These are phyloP conservation scores for Talaromyces pinophilus DNA, from an alignment of 2,329 filamentous ascomycete species.

Conservation along the genomic window DNA sequence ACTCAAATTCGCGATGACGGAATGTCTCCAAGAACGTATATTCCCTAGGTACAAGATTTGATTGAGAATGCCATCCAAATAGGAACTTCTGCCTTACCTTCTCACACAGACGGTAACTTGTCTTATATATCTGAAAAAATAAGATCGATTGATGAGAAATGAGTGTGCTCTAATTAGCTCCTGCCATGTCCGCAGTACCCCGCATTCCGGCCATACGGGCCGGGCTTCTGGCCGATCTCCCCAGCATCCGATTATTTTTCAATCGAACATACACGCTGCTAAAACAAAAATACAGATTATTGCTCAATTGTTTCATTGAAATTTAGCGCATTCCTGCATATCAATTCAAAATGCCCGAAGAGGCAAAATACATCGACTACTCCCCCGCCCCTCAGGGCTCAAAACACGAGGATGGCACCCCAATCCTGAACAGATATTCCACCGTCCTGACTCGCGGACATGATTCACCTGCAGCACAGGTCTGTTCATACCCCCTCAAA, in stretches of 20 bases:
- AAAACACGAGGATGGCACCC: slow-evolving; percentile 57
- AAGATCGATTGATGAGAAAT: slow-evolving; percentile 5
- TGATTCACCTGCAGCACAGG: slow-evolving; percentile 90
- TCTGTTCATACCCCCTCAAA: slow-evolving; percentile 19
- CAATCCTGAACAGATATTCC: slow-evolving; percentile 82
- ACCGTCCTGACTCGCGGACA: slow-evolving; percentile 77
- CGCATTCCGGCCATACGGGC: slow-evolving; percentile 1
- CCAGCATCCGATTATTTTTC: background rate
- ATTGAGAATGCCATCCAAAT: too few species aligned
- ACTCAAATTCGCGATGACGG: background rate
- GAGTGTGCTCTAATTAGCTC: background rate
- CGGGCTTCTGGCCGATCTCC: slow-evolving; percentile 18
- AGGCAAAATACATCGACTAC: slow-evolving; percentile 59
- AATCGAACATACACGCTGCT: background rate
- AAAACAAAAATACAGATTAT: background rate
- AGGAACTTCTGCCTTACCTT: background rate
- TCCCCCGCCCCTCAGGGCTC: slow-evolving; percentile 55
- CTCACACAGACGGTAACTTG: background rate
- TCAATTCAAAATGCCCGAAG: slow-evolving; percentile 37
- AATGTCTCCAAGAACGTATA: background rate
- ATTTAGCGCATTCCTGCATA: background rate
- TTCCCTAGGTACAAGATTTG: background rate
- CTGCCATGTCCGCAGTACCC: slow-evolving; percentile 6
- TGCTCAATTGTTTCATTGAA: background rate
- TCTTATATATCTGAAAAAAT: background rate